Conservation (phyloP, 345 rosid genomes). For the Jatropha curcas region DNA sequence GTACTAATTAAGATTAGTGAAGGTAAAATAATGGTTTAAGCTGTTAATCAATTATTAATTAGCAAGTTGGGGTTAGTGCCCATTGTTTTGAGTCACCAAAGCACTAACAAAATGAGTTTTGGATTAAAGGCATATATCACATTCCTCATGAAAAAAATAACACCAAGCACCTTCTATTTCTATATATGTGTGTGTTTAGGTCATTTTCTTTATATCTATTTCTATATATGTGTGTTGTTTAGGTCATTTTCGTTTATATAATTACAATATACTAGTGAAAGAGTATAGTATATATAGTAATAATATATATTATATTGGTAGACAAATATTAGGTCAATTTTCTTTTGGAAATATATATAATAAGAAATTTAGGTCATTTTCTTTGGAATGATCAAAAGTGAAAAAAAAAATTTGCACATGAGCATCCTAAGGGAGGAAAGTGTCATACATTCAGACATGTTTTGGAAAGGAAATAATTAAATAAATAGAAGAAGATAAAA, state of each 20-base stretch:
- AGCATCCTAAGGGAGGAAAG: background rate
- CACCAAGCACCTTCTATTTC: background rate
- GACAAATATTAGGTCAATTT: no score
- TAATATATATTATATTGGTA: no score
- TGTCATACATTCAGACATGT: background rate
- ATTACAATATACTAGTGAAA: no score
- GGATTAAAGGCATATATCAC: slow-evolving; percentile 14
- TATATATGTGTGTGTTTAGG: no score
- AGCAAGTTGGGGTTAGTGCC: slow-evolving; percentile 30
- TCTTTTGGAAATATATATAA: no score
- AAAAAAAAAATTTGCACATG: no score
- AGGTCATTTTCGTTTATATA: no score
- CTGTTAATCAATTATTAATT: slow-evolving; percentile 12
- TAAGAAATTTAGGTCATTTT: slow-evolving; percentile 6
- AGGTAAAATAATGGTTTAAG: slow-evolving; percentile 1
- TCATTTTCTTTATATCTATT: no score
- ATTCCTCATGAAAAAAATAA: slow-evolving; percentile 13
- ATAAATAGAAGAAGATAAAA: background rate
- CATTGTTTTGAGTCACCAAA: slow-evolving; percentile 31
- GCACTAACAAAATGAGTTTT: slow-evolving; percentile 12
- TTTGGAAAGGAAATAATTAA: background rate
- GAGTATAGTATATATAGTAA: no score
- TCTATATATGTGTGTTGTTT: no score
- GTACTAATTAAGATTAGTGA: background rate
- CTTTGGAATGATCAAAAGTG: background rate